Evolutionary conservation across 2,329 filamentous ascomycete species (phyloP), one percentile per base, ranked within the genome.

Genomic region (Fusarium sororula): DNA sequence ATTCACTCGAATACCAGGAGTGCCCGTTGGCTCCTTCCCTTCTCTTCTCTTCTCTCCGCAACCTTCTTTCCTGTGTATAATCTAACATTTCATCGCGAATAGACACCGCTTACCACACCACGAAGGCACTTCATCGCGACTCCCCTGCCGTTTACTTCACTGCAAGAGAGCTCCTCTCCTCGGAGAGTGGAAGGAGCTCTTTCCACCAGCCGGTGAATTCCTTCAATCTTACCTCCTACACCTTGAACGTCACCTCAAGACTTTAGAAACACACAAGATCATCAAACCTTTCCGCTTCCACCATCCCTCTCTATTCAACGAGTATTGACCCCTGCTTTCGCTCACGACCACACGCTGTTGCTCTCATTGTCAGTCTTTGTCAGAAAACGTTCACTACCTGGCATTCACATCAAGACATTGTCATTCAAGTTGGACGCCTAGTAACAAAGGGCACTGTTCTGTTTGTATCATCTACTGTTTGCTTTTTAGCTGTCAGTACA

Each of bases 371-470:
- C 53, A 67, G 42, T 66, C 70, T 67, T 24, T 26, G 51, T 53
- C 42, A 53, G 38, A 59, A 68, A 69, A 60, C 62, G 44, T 53
- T 66, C 59, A 26, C 68, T 59, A 58, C 47, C 66, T 65, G 68
- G 62, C 67, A 63, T 63, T 60, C 45, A 30, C 51, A 57, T 69
- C 50, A 26, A 70, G 51, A 28, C 47, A 55, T 66, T 50, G 35
- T 37, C 54, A 54, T 63, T 55, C 28, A 51, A 70, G 53, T 78
- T 80, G 73, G 73, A 73, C 74, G 72, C 63, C 75, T 71, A 41
- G 51, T 35, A 59, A 37, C 42, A 59, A 61, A 65, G 70, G 76
- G 68, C 65, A 77, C 80, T 84, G 78, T 84, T 85, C 84, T 61
- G 26, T 81, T 72, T 59, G 26, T 54, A 69, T 48, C 26, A 53